Evolutionary conservation across 148 eudicot species (phyloP).

Genomic region (Cornus controversa): DNA sequence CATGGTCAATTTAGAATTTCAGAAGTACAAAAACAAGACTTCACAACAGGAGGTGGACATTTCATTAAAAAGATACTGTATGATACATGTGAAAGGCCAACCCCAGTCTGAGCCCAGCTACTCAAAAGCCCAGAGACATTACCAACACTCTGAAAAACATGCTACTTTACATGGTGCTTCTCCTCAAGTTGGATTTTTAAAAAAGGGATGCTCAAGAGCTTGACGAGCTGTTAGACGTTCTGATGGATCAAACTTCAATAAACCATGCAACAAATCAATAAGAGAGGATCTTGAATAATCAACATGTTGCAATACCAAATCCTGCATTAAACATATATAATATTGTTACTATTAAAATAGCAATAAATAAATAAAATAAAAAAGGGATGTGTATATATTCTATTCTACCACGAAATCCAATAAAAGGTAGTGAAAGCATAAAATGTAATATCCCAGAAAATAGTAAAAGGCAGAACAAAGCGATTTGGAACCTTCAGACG

Average conservation of each 20-base stretch:
- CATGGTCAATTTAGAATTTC: not conserved
- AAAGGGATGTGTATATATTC: not conserved
- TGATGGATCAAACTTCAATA: slow-evolving; percentile 69
- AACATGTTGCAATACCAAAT: slow-evolving; percentile 50
- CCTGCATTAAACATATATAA: slow-evolving; percentile 34
- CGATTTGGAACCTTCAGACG: slow-evolving; percentile 49
- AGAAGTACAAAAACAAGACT: not conserved
- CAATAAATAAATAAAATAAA: too few relatives aligned
- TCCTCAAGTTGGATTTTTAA: slow-evolving; percentile 32
- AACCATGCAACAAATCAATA: slow-evolving; percentile 59
- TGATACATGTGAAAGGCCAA: not conserved
- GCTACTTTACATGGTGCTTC: not conserved
- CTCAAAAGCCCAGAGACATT: not conserved
- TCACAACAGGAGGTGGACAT: not conserved
- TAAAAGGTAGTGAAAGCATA: not conserved
- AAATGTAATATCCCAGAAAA: not conserved
- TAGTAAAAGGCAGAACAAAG: not conserved
- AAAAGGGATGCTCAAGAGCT: slow-evolving; percentile 76
- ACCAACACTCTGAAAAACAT: not conserved
- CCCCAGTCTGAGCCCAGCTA: not conserved
- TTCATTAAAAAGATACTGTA: not conserved
- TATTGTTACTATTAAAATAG: not conserved
- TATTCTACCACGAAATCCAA: too few relatives aligned
- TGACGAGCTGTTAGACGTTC: slow-evolving; percentile 61
- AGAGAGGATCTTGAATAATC: slow-evolving; percentile 43